These are phyloP conservation scores for Dysphania ambrosioides DNA, from an alignment of 148 eudicot genomes.

Conservation along the genomic window DNA sequence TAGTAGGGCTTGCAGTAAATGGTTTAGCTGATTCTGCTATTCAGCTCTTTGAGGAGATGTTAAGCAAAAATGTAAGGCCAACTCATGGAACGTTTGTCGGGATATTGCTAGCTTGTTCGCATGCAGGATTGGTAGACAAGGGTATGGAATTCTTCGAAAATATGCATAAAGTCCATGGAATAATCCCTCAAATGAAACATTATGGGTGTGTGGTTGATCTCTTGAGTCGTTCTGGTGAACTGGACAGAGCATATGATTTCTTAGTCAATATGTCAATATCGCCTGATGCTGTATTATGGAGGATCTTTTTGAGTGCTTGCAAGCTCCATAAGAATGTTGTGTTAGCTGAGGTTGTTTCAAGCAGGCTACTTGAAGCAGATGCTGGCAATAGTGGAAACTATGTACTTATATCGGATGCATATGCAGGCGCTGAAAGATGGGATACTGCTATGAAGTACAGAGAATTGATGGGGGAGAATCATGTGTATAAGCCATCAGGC, in stretches of 20 bases:
- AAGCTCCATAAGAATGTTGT: constrained; percentile 52
- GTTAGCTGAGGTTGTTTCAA: constrained; percentile 52
- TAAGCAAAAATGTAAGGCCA: constrained; percentile 39
- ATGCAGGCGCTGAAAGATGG: constrained; percentile 66
- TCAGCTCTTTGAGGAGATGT: constrained; percentile 53
- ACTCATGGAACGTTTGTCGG: constrained; percentile 67
- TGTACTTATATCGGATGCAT: constrained; percentile 48
- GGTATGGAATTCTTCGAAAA: constrained; percentile 54
- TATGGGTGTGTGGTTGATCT: constrained; percentile 84
- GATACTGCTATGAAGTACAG: constrained; percentile 55
- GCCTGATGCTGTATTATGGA: constrained; percentile 58
- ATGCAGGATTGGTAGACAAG: constrained; percentile 62
- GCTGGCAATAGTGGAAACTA: constrained; percentile 60
- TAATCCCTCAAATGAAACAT: constrained; percentile 71
- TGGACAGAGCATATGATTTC: constrained; percentile 60
- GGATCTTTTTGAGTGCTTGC: constrained; percentile 70
- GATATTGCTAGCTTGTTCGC: constrained; percentile 64
- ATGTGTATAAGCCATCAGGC: constrained; percentile 53
- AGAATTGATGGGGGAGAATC: constrained; percentile 41
- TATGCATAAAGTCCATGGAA: constrained; percentile 49
- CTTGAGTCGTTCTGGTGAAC: constrained; percentile 57
- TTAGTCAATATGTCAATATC: constrained; percentile 49
- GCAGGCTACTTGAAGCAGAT: constrained; percentile 56
- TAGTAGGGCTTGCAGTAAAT: constrained; percentile 69
- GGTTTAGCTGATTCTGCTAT: constrained; percentile 49